A percentile compares a stretch with the other conserved stretches of the same genome.
phyloP scores from a whole-genome alignment of 2,329 filamentous ascomycete species.

The Colletotrichum sansevieriae region DNA sequence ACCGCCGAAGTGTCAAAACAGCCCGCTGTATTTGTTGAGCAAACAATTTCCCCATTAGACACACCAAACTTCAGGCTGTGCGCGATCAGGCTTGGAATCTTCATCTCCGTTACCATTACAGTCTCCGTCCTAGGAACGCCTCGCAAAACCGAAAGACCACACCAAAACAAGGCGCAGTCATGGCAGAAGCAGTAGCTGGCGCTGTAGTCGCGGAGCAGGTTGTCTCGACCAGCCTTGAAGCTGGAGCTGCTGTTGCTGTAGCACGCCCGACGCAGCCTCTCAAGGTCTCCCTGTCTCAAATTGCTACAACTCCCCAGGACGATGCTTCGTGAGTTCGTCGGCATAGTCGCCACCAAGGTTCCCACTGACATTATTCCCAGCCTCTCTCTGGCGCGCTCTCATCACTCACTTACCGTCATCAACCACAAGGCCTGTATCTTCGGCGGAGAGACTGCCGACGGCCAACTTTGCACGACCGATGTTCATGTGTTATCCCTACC shows the following conservation, averaged over 20 bases:
- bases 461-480: slow-evolving; percentile 60
- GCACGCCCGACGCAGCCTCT: slow-evolving; percentile 66
- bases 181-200: slow-evolving; percentile 56
- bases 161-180: slow-evolving; percentile 38
- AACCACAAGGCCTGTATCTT: slow-evolving; percentile 68
- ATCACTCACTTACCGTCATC: slow-evolving; percentile 66
- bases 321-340: slow-evolving; percentile 46
- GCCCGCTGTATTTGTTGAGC: slow-evolving; percentile 20
- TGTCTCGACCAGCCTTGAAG: slow-evolving; percentile 55
- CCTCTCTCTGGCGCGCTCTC: slow-evolving; percentile 58
- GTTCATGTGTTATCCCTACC: slow-evolving; percentile 67
- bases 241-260: slow-evolving; percentile 57
- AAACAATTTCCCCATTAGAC: background rate
- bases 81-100: background rate
- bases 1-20: background rate
- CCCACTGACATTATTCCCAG: slow-evolving; percentile 38
- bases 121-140: background rate
- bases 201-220: slow-evolving; percentile 55
- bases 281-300: slow-evolving; percentile 62
- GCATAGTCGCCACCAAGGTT: background rate
- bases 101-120: background rate
- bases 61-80: background rate
- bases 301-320: slow-evolving; percentile 53
- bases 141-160: background rate
- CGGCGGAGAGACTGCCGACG: slow-evolving; percentile 58